Evolutionary conservation across 495 filamentous ascomycete species (phyloP), one percentile per base, ranked within the genome.

Genomic region (Lindgomyces ingoldianus): DNA sequence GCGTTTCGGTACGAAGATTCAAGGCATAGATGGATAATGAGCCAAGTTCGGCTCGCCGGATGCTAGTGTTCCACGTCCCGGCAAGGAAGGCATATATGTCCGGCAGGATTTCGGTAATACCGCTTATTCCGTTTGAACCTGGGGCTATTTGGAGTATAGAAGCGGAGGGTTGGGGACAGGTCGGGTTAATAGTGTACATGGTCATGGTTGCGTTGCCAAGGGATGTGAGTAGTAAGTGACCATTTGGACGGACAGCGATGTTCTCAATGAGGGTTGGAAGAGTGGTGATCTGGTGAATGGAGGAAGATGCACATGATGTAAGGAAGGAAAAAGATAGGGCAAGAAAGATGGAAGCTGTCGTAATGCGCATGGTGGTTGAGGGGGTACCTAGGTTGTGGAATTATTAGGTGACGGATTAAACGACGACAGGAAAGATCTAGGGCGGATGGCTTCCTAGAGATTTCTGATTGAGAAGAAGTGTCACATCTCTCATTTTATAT

Each of bases 181-280:
- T 54, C 51, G 51, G 39, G 25, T 25, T 11, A 6, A 29, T 54
- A 54, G 30, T n/a, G n/a, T n/a, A n/a, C n/a, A n/a, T n/a, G n/a
- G n/a, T n/a, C n/a, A 54, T 54, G 25, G 51, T 19, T 33, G 51
- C 26, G 3, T 25, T 54, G 14, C 26, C 16, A 10, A 54, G 9
- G 3, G 51, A 54, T 25, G 51, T 54, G 14, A 54, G 12, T 8
- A 54, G 51, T 11, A 54, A 29, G 18, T 54, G 51, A 29, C 16
- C 16, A 21, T 54, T 54, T 16, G 51, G 39, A 18, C 51, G 51
- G n/a, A 39, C 30, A 2, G 51, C 51, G 30, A 54, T 30, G 51
- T 54, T 54, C 18, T 54, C 51, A 16, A 25, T 11, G 30, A 54
- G 24, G 51, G 30, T 30, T 2, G 51, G n/a, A n/a, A n/a, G 51